Evolutionary conservation across 2,329 filamentous ascomycete genomes (phyloP), one percentile per base, ranked within the genome.

Genomic region (Parastagonospora avenae): DNA sequence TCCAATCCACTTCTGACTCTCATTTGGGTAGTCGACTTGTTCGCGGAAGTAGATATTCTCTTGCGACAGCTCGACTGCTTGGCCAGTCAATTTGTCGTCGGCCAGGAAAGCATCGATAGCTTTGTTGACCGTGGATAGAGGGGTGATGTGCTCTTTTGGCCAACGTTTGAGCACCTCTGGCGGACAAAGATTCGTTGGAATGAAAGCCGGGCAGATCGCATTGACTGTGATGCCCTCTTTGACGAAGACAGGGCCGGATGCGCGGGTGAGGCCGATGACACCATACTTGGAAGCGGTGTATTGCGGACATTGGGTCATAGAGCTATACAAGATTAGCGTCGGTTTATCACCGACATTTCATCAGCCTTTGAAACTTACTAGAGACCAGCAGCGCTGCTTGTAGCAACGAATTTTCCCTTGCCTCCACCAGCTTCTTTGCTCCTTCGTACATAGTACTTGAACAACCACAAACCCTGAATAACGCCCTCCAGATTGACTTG

Each of bases 251-350:
- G 73, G 69, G 1, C 64, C 74, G 1, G 74, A 54, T 14, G 69
- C 62, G 10, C 75, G 68, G 6, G 70, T 66, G 15, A 79, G 60
- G 7, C 74, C 76, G 1, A 79, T 60, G 11, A 79, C 59, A 7
- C 67, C 76, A 55, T 77, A 75, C 55, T 79, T 79, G 19, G 68
- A 66, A 11, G 75, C 71, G 1, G 71, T 71, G 52, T 79, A 79
- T 50, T 76, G 71, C 0, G 76, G 76, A 16, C 68, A 70, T 27
- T 68, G 66, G 1, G 59, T 55, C 66, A 72, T 67, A 28, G 38
- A 41, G 37, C 65, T 68, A 6, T 12, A 24, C 11, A 8, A 8
- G 12, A 39, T 38, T 31, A 42, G 16, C 11, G 30, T 28, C 5
- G 9, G 15, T 27, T 4, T 16, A n/a, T 8, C 2, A n/a, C 4